phyloP scores from a whole-genome alignment of 2,329 filamentous ascomycete species.

The Shiraia bambusicola region DNA sequence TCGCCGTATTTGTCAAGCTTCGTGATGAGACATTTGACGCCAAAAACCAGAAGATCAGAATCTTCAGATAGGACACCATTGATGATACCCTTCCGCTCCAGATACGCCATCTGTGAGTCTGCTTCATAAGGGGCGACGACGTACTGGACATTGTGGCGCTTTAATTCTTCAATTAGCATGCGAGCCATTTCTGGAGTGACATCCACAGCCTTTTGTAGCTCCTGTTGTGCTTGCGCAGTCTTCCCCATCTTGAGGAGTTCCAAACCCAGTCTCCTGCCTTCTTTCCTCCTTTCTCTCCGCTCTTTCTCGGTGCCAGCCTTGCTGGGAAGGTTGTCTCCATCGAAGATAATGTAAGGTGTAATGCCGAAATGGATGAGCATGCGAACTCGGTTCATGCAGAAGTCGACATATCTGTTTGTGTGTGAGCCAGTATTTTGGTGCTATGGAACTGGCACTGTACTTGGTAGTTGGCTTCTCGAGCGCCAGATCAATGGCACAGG shows the following conservation, averaged over 20 bases:
- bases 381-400: conserved; percentile 82
- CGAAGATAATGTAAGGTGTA: conserved; percentile 93
- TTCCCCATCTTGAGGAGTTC: conserved; percentile 83
- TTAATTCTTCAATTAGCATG: conserved; percentile 86
- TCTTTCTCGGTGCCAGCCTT: conserved; percentile 85
- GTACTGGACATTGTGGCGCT: conserved; percentile 75
- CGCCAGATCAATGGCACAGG: conserved; percentile 88
- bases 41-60: conserved; percentile 93
- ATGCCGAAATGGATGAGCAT: conserved; percentile 95
- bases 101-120: conserved; percentile 92
- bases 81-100: conserved; percentile 82
- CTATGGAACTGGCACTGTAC: conserved; percentile 52
- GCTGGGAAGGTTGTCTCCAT: conserved; percentile 91
- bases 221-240: conserved; percentile 73
- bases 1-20: conserved; percentile 94
- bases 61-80: conserved; percentile 92
- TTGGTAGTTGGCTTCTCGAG: conserved; percentile 84
- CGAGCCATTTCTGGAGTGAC: conserved; percentile 95
- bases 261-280: conserved; percentile 72
- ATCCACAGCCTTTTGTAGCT: conserved; percentile 93
- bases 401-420: conserved; percentile 76
- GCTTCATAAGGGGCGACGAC: conserved; percentile 97
- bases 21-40: conserved; percentile 84
- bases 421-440: conserved; percentile 10
- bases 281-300: conserved; percentile 71